Evolutionary conservation across 495 filamentous ascomycete genomes (phyloP).

Genomic region (Cercophora newfieldiana): DNA sequence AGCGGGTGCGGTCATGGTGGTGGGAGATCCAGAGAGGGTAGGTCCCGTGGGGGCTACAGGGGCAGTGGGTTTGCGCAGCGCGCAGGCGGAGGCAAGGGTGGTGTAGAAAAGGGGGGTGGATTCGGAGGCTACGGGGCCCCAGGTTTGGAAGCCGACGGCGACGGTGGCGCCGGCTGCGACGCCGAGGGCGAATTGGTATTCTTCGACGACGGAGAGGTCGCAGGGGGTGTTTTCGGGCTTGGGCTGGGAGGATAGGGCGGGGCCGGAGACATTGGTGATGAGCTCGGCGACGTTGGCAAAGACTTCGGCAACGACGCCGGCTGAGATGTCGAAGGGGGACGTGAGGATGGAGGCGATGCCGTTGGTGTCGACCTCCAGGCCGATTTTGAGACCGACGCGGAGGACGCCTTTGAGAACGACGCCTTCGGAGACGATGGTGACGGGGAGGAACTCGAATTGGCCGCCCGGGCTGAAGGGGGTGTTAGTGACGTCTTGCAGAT

Average conservation of each 20-base stretch:
- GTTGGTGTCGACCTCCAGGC: conserved; percentile 37
- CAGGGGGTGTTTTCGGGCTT: conserved; percentile 36
- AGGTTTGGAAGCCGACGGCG: conserved; percentile 42
- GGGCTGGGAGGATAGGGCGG: conserved; percentile 9
- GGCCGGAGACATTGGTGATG: conserved; percentile 46
- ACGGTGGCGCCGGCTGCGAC: conserved; percentile 54
- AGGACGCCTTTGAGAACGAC: conserved; percentile 48
- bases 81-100: conserved; percentile 49
- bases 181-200: conserved; percentile 51
- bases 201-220: conserved; percentile 43
- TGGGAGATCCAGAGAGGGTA: not conserved
- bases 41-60: conserved; percentile 25
- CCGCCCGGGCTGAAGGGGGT: conserved; percentile 45
- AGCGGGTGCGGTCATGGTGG: not conserved
- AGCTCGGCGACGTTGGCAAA: conserved; percentile 57
- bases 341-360: conserved; percentile 12
- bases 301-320: conserved; percentile 49
- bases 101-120: conserved; percentile 56
- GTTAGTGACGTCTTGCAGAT: not conserved
- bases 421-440: conserved; percentile 44
- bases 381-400: conserved; percentile 46
- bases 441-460: conserved; percentile 58
- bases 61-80: conserved; percentile 26
- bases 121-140: conserved; percentile 50
- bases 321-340: conserved; percentile 23